A percentile compares a stretch with the other conserved stretches of the same genome.
These are phyloP conservation scores for Quercus variabilis DNA, from an alignment of 306 rosid genomes.

Conservation along the genomic window DNA sequence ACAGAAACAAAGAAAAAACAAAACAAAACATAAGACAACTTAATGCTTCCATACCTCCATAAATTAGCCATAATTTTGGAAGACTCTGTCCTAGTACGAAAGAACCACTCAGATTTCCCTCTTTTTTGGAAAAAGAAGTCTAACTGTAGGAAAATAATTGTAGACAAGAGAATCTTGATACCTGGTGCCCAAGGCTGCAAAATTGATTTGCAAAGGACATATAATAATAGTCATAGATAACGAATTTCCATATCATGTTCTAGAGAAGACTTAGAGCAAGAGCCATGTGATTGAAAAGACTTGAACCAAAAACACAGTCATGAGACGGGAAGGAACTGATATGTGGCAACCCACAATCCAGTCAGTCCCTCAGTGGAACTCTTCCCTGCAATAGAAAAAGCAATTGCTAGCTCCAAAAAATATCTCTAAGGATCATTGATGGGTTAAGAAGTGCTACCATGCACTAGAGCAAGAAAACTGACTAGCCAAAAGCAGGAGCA, in stretches of 20 bases:
- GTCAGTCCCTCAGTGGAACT: not conserved
- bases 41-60: too few relatives aligned
- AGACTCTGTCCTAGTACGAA: not conserved
- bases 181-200: constrained; percentile 4
- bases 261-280: constrained; percentile 16
- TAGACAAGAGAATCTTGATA: not conserved
- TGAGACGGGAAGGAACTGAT: constrained; percentile 1
- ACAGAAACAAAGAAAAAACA: not conserved
- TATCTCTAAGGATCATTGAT: not conserved
- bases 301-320: constrained; percentile 12
- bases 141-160: not conserved
- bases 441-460: constrained; percentile 4
- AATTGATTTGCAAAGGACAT: not conserved
- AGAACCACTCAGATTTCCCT: not conserved
- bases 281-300: constrained; percentile 34
- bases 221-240: not conserved
- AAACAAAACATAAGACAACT: too few relatives aligned
- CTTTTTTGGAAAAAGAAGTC: not conserved
- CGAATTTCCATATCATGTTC: constrained; percentile 10
- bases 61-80: not conserved
- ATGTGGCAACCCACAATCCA: constrained; percentile 13
- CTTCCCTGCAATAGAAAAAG: constrained; percentile 7
- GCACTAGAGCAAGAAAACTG: constrained; percentile 11
- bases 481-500: constrained; percentile 16
- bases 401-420: constrained; percentile 9